Percentiles rank a stretch among this genome's conserved stretches.
Evolutionary conservation across 306 rosid genomes (phyloP).

Genomic region (Sechiopsis laciniata): DNA sequence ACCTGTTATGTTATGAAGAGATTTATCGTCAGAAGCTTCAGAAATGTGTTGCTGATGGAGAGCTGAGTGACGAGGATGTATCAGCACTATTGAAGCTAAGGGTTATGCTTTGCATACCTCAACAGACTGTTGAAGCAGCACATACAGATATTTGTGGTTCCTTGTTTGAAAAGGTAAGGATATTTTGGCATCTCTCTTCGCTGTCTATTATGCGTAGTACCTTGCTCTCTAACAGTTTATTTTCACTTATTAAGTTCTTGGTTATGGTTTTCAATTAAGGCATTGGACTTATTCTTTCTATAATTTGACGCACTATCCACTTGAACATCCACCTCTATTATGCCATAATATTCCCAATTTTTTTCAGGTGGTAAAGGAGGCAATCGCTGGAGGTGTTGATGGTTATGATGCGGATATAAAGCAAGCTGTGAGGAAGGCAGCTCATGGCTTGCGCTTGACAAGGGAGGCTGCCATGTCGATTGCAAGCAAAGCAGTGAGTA

Average conservation of each 20-base stretch:
- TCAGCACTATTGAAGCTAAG: constrained; percentile 80
- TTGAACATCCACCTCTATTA: constrained; percentile 13
- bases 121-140: constrained; percentile 78
- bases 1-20: constrained; percentile 39
- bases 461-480: constrained; percentile 89
- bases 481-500: constrained; percentile 89
- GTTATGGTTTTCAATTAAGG: not conserved
- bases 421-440: constrained; percentile 80
- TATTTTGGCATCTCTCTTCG: constrained; percentile 18
- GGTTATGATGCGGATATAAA: constrained; percentile 76
- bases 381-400: constrained; percentile 83
- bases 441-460: constrained; percentile 83
- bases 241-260: not conserved
- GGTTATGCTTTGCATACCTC: constrained; percentile 88
- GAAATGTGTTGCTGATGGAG: constrained; percentile 85
- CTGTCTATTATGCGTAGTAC: not conserved
- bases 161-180: constrained; percentile 80
- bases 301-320: constrained; percentile 6
- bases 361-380: constrained; percentile 76
- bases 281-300: not conserved
- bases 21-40: constrained; percentile 96
- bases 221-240: constrained; percentile 1
- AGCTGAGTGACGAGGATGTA: constrained; percentile 70
- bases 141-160: constrained; percentile 93
- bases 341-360: constrained; percentile 22